phyloP scores from a whole-genome alignment of 2,329 filamentous ascomycete species.

The Akanthomyces lecanii region DNA sequence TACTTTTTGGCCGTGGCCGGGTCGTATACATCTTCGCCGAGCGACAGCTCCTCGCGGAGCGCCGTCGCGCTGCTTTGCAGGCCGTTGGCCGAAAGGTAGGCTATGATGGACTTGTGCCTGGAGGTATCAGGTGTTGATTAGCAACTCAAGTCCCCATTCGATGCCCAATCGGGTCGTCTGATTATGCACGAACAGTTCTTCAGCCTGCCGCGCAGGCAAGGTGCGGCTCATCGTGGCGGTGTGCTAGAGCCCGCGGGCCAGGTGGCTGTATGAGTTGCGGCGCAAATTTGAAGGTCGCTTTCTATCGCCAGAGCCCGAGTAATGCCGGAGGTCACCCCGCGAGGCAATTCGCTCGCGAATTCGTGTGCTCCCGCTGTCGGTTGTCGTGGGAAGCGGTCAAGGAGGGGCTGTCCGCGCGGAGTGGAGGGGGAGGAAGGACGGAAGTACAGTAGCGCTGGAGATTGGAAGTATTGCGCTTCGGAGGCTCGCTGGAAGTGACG shows the following conservation, averaged over 20 bases:
- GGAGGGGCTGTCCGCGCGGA: constrained; percentile 12
- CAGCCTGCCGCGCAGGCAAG: constrained; percentile 75
- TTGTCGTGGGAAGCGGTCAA: constrained; percentile 15
- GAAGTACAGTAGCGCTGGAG: not conserved
- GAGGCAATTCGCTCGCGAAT: constrained; percentile 11
- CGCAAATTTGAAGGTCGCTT: not conserved
- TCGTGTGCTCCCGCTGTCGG: not conserved
- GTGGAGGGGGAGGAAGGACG: constrained; percentile 14
- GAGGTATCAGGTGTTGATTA: constrained; percentile 18
- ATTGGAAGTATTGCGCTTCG: constrained; percentile 7
- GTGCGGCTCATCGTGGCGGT: constrained; percentile 61
- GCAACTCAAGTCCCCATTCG: not conserved
- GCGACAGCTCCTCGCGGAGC: constrained; percentile 70
- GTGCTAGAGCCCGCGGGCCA: constrained; percentile 10
- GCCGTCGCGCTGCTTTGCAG: constrained; percentile 65
- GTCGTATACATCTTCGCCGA: constrained; percentile 69
- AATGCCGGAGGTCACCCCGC: constrained; percentile 12
- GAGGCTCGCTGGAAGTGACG: not conserved
- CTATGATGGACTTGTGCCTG: constrained; percentile 90
- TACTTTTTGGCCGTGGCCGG: constrained; percentile 86
- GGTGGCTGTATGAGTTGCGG: not conserved
- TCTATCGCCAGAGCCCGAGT: not conserved
- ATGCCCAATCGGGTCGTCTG: not conserved
- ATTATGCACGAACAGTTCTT: constrained; percentile 68
- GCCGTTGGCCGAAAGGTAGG: constrained; percentile 74